Evolutionary conservation across 345 rosid species (phyloP), one percentile per base, ranked within the genome.

Genomic region (Populus pruinosa): DNA sequence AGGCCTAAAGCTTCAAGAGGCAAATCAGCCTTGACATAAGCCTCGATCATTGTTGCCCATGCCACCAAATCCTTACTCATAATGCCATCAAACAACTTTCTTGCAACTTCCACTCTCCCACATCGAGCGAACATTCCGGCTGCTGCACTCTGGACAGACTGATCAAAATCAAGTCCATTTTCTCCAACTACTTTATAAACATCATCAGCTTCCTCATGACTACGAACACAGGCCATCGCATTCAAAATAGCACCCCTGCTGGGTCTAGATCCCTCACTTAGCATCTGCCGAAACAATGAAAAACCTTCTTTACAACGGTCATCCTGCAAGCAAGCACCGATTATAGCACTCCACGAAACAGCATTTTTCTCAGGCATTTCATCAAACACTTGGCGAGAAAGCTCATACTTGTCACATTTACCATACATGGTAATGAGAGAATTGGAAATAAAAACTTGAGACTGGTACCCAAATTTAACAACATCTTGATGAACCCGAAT

Each of bases 341-440:
- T 80, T 66, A 84, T 73, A 6, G 86, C 66, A 47, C 80, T 84
- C 86, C 84, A 86, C 2, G 86, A 72, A 78, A 84, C 75, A 1
- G 71, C 78, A 71, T 68, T 86, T 81, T 81, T 84, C n/a, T 76
- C 72, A 43, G 81, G 59, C 84, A 80, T 82, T 71, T 39, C 55
- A 74, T 86, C 84, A 64, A 86, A 82, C 82, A 78, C 67, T 44
- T 16, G 75, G 29, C 78, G 62, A 3, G 81, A 80, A 61, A 77
- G 21, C 0, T 75, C 59, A 35, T 69, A 70, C 3, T 41, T 71
- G 50, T 74, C 78, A 0, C 86, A 85, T 69, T 81, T 85, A 1
- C 79, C 89, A 25, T 87, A 87, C 90, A 87, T 84, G 1, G 84
- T 31, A 25, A 87, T 78, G 4, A 89, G 82, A 27, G 91, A 85